These are phyloP conservation scores for Chimonanthus salicifolius DNA, from an alignment of 164 flowering plant genomes.

Conservation along the genomic window DNA sequence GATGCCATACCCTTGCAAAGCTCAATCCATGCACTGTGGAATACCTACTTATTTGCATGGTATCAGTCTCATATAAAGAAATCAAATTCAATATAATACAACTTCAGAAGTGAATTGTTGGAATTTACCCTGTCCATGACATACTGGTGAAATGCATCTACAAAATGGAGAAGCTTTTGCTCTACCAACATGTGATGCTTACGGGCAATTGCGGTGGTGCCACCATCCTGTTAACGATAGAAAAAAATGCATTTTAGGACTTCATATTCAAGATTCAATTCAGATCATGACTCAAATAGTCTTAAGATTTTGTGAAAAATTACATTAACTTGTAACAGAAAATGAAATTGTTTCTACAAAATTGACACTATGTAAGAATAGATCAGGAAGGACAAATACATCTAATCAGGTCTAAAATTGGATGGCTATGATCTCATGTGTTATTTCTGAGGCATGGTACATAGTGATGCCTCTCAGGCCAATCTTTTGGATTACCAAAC, in stretches of 20 bases:
- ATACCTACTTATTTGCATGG: slow-evolving; percentile 51
- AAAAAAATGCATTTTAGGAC: too few species aligned
- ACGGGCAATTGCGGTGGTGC: slow-evolving; percentile 33
- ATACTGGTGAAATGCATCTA: slow-evolving; percentile 97
- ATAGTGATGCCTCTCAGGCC: neutral
- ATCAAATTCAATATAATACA: neutral
- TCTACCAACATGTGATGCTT: slow-evolving; percentile 88
- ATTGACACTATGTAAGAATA: neutral
- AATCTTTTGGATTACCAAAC: neutral
- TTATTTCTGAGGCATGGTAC: neutral
- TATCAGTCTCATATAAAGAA: slow-evolving; percentile 13
- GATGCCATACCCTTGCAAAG: slow-evolving; percentile 86
- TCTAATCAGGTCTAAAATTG: neutral
- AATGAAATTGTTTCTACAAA: too few species aligned
- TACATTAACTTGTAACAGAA: too few species aligned
- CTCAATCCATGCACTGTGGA: slow-evolving; percentile 97
- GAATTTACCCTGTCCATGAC: slow-evolving; percentile 95
- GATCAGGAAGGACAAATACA: neutral
- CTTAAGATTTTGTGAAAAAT: too few species aligned
- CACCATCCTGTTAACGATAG: slow-evolving; percentile 47
- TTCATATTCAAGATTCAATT: too few species aligned
- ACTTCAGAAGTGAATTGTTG: neutral
- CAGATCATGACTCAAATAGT: too few species aligned
- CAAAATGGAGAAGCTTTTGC: slow-evolving; percentile 96
- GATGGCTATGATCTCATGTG: neutral